A percentile compares a stretch with the other conserved stretches of the same genome.
Conservation (phyloP, 192 early-diverging fungal genomes). For the Coemansia sp. region DNA sequence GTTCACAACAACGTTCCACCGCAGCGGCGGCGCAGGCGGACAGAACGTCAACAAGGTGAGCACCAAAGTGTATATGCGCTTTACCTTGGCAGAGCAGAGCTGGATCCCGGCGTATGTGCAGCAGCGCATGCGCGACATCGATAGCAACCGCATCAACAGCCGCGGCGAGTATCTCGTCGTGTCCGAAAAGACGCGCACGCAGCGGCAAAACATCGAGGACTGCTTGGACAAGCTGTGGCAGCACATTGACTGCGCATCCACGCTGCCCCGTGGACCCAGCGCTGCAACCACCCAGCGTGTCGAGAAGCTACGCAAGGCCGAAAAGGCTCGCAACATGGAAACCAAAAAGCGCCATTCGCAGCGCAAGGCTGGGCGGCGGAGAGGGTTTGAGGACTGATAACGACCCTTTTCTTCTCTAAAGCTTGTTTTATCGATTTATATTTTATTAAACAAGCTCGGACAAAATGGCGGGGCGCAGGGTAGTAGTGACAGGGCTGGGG, state of each 20-base stretch:
- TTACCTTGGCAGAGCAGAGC: conserved; percentile 61
- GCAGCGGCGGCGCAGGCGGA: conserved; percentile 84
- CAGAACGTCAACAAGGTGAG: conserved; percentile 95
- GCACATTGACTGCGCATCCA: conserved; percentile 59
- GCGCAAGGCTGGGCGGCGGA: conserved; percentile 65
- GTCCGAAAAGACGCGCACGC: conserved; percentile 76
- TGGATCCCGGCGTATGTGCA: conserved; percentile 79
- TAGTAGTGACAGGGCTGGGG: conserved; percentile 94
- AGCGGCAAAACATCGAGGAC: conserved; percentile 76
- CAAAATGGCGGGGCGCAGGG: conserved; percentile 55
- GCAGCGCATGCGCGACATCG: conserved; percentile 58
- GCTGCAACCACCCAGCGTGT: conserved; percentile 64
- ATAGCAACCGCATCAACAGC: conserved; percentile 64
- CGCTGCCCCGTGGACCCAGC: conserved; percentile 67
- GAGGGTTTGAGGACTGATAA: conserved; percentile 53
- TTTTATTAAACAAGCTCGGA: conserved; percentile 54
- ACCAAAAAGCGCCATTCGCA: conserved; percentile 65
- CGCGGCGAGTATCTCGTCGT: conserved; percentile 69
- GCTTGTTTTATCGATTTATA: conserved; percentile 87
- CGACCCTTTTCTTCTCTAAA: conserved; percentile 63
- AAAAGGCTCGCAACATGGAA: conserved; percentile 60
- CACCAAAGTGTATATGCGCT: conserved; percentile 82
- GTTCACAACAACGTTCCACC: conserved; percentile 61
- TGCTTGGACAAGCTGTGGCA: conserved; percentile 72
- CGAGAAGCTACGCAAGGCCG: conserved; percentile 58